Base-by-base conservation (phyloP, 2,329 filamentous ascomycete genomes). In the Zopfia rhizophila region DNA sequence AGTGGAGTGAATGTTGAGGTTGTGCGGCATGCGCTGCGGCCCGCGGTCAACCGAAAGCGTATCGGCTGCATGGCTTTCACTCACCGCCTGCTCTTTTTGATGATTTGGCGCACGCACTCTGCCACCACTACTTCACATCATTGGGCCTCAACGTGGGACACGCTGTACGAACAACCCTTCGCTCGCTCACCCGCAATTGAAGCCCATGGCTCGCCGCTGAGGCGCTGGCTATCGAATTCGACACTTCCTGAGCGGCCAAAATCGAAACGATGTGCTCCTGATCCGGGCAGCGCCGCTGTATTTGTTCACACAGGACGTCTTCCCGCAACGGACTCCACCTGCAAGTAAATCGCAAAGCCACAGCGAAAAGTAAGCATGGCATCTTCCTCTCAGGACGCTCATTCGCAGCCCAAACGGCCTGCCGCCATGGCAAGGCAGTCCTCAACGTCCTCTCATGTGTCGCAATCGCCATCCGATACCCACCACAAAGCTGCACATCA, bases 391-490 rank as follows among this genome's bases (percentile, higher is more conserved):
- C 62, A 65, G 45, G 61, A 63, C 39, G 58, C 58, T 42, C 56
- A 66, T 55, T 64, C 66, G 61, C 69, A 63, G 58, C 58, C 70
- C 48, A 66, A 65, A 53, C 60, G 71, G 38, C 67, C 70, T 22
- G 40, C 63, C 29, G 52, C 61, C 43, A 67, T 72, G 61, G 55
- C 57, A 19, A 58, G 71, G 36, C 66, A 72, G 57, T 69, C 69
- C 37, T 72, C 68, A 7, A 53, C 58, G 19, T 65, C 63, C 38
- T 69, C 69, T 43, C 60, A 70, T 48, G 51, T 68, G 3, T 72
- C 69, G 47, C 70, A 72, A 52, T 72, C 70, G 45, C 68, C 70
- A 13, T 66, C 65, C 38, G 69, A 73, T 43, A 47, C 53, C 38
- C 54, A 58, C 47, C 57, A 57, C 35, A 55, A 58, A 46, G 44